A percentile compares a stretch with the other conserved stretches of the same genome.
Evolutionary conservation across 768 basidiomycete species (phyloP).

Genomic region (Pleurotus salmoneostramineus): DNA sequence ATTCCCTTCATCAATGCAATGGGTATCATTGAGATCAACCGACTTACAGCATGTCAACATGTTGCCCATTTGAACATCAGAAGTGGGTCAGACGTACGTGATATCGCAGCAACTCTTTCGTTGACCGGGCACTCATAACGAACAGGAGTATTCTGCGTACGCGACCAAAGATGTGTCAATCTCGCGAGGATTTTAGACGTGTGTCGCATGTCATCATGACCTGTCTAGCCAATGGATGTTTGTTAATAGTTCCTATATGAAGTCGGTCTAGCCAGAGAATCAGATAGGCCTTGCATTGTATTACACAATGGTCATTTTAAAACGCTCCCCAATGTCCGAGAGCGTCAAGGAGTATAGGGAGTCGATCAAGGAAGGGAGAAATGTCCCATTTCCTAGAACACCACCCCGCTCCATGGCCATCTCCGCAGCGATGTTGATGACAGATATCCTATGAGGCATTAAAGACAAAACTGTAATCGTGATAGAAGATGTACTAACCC

Average conservation of each 20-base stretch:
- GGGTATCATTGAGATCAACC: neutral
- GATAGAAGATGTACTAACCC: constrained; percentile 49
- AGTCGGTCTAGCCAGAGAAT: too few relatives aligned
- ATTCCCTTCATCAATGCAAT: neutral
- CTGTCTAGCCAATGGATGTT: too few relatives aligned
- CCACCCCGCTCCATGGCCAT: constrained; percentile 43
- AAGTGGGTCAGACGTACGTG: neutral
- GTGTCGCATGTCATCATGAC: too few relatives aligned
- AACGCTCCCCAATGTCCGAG: constrained; percentile 20
- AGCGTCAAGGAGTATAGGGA: constrained; percentile 38
- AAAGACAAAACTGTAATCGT: constrained; percentile 1
- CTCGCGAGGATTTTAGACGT: neutral
- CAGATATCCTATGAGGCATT: constrained; percentile 39
- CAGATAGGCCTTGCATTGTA: neutral
- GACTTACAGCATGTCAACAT: neutral
- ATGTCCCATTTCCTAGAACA: constrained; percentile 62
- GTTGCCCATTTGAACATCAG: neutral
- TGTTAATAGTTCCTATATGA: too few relatives aligned
- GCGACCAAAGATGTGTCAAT: neutral
- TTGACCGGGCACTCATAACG: too few relatives aligned
- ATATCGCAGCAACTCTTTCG: too few relatives aligned
- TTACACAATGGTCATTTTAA: neutral
- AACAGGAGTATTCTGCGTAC: neutral
- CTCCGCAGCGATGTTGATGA: constrained; percentile 61
- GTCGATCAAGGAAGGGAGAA: constrained; percentile 62